Percentiles rank a stretch among this genome's conserved stretches.
Evolutionary conservation across 2,329 filamentous ascomycete genomes (phyloP).

Genomic region (Gliomastix tumulicola): DNA sequence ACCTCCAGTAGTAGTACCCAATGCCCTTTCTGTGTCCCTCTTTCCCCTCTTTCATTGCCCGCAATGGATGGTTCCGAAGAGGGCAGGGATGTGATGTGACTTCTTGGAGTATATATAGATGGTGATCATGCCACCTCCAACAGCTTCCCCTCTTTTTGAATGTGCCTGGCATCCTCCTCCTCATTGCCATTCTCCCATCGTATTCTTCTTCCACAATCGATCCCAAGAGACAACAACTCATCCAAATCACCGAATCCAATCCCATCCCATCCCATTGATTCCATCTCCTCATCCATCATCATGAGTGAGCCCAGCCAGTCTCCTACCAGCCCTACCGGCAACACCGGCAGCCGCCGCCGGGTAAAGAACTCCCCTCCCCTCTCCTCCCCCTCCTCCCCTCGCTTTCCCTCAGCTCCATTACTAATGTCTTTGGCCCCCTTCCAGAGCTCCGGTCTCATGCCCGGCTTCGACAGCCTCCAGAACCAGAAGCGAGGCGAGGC

Average conservation of each 20-base stretch:
- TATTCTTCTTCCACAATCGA: too few relatives aligned
- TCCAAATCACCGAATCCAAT: too few relatives aligned
- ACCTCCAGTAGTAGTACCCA: too few relatives aligned
- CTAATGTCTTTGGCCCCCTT: constrained; percentile 3
- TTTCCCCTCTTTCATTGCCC: too few relatives aligned
- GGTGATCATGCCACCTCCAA: neutral
- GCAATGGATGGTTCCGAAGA: too few relatives aligned
- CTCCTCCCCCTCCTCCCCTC: neutral
- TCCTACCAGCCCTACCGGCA: constrained; percentile 6
- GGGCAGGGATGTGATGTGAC: too few relatives aligned
- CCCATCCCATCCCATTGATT: too few relatives aligned
- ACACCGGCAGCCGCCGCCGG: constrained; percentile 17
- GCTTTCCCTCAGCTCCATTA: neutral
- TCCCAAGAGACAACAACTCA: too few relatives aligned
- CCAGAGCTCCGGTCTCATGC: constrained; percentile 38
- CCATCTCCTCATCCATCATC: too few relatives aligned
- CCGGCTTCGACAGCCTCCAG: constrained; percentile 41
- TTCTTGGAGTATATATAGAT: neutral
- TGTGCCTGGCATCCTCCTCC: too few relatives aligned
- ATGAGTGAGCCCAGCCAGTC: constrained; percentile 20
- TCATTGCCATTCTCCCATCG: too few relatives aligned
- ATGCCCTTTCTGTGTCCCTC: too few relatives aligned
- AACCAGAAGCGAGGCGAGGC: constrained; percentile 41
- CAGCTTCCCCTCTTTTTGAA: neutral
- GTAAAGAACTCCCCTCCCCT: constrained; percentile 9